phyloP scores from a whole-genome alignment of 1,284 basidiomycete genomes.

The Tetrapyrgos nigripes region DNA sequence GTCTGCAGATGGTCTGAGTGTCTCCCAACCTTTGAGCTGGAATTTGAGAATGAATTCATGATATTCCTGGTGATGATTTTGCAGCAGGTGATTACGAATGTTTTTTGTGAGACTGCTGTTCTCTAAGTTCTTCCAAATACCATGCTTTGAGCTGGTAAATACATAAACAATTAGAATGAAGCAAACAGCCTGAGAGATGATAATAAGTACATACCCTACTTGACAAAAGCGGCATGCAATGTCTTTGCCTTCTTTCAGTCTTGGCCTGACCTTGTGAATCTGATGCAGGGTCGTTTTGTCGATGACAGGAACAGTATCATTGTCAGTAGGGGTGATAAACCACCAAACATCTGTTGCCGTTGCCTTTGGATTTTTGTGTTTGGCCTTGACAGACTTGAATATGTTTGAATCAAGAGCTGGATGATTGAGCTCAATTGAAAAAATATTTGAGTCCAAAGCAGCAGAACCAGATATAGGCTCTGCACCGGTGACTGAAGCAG shows the following conservation, averaged over 20 bases:
- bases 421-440: background rate
- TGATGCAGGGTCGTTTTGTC: background rate
- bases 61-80: slow-evolving; percentile 4
- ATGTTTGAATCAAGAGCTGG: background rate
- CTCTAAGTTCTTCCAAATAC: slow-evolving; percentile 6
- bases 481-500: no score
- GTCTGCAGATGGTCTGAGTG: background rate
- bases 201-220: no score
- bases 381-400: background rate
- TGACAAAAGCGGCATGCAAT: slow-evolving; percentile 12
- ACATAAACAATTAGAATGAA: background rate
- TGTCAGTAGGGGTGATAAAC: background rate
- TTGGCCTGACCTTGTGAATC: background rate
- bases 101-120: slow-evolving; percentile 10
- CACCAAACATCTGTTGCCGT: slow-evolving; percentile 17
- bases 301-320: background rate
- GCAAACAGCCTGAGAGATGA: slow-evolving; percentile 6
- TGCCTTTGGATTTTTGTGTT: background rate
- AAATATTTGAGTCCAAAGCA: no score
- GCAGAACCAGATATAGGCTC: no score
- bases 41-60: background rate
- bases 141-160: background rate
- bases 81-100: slow-evolving; percentile 10
- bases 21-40: slow-evolving; percentile 4
- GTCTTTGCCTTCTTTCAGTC: background rate